Evolutionary conservation across 2,329 filamentous ascomycete species (phyloP).

Genomic region (Triangularia setosa): DNA sequence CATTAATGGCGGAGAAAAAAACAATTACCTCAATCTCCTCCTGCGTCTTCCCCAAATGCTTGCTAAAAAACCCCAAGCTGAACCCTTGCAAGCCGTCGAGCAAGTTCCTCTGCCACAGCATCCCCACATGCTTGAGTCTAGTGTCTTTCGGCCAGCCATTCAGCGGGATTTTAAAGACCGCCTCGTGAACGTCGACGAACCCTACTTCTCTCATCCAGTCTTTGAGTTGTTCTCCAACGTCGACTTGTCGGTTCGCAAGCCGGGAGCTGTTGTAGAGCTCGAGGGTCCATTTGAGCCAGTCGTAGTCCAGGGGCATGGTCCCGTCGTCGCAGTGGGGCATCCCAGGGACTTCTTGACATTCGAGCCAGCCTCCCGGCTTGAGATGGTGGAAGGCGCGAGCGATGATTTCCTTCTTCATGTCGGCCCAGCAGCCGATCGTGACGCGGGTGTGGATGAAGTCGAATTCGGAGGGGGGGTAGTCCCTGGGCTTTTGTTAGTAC

Average conservation of each 20-base stretch:
- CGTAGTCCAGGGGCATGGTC: conserved; percentile 21
- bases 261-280: conserved; percentile 22
- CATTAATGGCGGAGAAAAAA: background rate
- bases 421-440: conserved; percentile 47
- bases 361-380: conserved; percentile 51
- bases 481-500: background rate
- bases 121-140: conserved; percentile 31
- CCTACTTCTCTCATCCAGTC: conserved; percentile 28
- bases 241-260: conserved; percentile 21
- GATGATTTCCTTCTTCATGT: conserved; percentile 48
- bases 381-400: conserved; percentile 47
- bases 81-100: conserved; percentile 32
- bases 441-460: conserved; percentile 53
- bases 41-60: conserved; percentile 37
- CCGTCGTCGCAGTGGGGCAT: conserved; percentile 27
- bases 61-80: conserved; percentile 29
- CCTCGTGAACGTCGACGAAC: conserved; percentile 32
- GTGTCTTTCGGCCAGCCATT: conserved; percentile 32
- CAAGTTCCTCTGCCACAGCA: conserved; percentile 30
- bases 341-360: conserved; percentile 47
- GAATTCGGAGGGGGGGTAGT: conserved; percentile 30
- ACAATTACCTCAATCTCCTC: conserved; percentile 49
- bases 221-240: conserved; percentile 21
- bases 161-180: conserved; percentile 31
- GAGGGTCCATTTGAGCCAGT: conserved; percentile 21